These are phyloP conservation scores for Actinomucor elegans DNA, from an alignment of 371 early-diverging fungal genomes.

Conservation along the genomic window DNA sequence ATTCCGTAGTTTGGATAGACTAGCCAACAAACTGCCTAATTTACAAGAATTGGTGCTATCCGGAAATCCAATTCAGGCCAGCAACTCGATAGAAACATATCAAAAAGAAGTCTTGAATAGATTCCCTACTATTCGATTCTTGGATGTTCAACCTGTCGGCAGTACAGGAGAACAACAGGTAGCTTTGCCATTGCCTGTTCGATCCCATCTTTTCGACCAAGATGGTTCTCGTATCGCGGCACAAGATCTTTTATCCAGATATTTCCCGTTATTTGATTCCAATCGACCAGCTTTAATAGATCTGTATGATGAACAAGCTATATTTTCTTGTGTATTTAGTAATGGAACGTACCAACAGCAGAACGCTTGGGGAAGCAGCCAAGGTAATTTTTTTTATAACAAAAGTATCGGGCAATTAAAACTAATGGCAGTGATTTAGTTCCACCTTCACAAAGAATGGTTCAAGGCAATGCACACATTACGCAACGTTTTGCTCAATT, in stretches of 20 bases:
- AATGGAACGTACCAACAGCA: constrained; percentile 24
- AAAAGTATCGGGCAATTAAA: neutral
- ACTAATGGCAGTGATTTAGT: constrained; percentile 8
- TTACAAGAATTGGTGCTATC: constrained; percentile 52
- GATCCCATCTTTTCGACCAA: constrained; percentile 34
- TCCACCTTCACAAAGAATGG: constrained; percentile 6
- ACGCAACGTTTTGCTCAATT: constrained; percentile 37
- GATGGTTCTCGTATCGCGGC: constrained; percentile 34
- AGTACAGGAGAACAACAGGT: neutral
- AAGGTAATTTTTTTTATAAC: constrained; percentile 21
- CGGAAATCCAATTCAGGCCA: constrained; percentile 56
- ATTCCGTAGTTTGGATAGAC: constrained; percentile 47
- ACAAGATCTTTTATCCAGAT: constrained; percentile 41
- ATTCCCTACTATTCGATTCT: constrained; percentile 18
- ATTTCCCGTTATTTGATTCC: constrained; percentile 41
- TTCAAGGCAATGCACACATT: constrained; percentile 28
- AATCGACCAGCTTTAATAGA: constrained; percentile 37
- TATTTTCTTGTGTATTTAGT: constrained; percentile 33
- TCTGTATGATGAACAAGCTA: constrained; percentile 36
- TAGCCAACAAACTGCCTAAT: constrained; percentile 35
- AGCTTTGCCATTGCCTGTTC: constrained; percentile 16
- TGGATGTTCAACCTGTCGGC: constrained; percentile 21
- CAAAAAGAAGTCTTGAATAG: constrained; percentile 13
- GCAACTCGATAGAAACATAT: constrained; percentile 17
- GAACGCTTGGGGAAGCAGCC: constrained; percentile 33